Base-by-base conservation (phyloP, 179 eudicot species). In the Gypsophila paniculata region DNA sequence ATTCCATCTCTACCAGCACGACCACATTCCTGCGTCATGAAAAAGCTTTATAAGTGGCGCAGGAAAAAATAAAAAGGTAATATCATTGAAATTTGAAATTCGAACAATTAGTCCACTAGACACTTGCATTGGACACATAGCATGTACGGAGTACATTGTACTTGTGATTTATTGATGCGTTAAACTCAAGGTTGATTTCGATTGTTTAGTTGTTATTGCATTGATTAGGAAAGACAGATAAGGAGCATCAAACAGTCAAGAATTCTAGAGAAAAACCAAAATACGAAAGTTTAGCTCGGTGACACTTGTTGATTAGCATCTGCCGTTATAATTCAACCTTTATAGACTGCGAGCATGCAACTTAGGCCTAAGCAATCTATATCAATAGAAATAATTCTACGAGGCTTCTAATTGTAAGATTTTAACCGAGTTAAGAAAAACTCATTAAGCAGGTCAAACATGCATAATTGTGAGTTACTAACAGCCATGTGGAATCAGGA, bases 1-100 rank as follows among this genome's bases (percentile, higher is more conserved):
- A 62, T 85, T 42, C 99, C 99, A 80, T 94, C 99, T 86, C 99
- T 88, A 69, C 99, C 99, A 78, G 99, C 97, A 76, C 99, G 99
- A 26, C 99, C 99, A 82, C 99, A 94, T 86, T 94, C 99, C 99
- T 94, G 61, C 2, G 63, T 59, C 77, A 68, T 22, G 34, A 62
- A 70, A 29, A 75, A 74, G 39, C 42, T 63, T 65, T 46, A 66
- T 64, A 59, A 83, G 78, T 78, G 44, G 58, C 23, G 8, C 8
- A 42, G 12, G 9, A 29, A 29, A 6, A 36, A 36, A 3, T 36
- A 15, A 54, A 58, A 60, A 15, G n/a, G 65, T 25, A 34, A 66
- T 51, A 57, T 34, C 22, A 59, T 29, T 42, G 18, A 52, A 61
- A 25, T 10, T 21, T 12, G 32, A 71, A 22, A 23, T 64, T 69